These are phyloP conservation scores for Camptophora hylomeconis DNA, from an alignment of 2,329 filamentous ascomycete genomes.

Conservation along the genomic window DNA sequence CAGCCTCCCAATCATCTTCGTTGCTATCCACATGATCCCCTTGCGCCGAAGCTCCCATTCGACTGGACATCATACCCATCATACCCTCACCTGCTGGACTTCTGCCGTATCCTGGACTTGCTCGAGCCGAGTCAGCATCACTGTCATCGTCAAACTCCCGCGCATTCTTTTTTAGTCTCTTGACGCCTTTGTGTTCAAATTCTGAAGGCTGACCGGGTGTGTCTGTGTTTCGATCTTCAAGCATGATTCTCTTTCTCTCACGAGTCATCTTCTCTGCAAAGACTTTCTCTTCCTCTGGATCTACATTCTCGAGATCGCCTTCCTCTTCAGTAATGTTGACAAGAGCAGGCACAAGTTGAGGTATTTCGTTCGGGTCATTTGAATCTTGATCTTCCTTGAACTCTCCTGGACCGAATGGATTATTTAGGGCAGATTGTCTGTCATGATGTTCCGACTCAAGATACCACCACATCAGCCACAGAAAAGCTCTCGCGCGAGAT, in stretches of 20 bases:
- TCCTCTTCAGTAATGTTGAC: slow-evolving; percentile 36
- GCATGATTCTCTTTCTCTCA: slow-evolving; percentile 31
- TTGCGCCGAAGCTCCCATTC: slow-evolving; percentile 5
- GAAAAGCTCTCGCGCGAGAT: slow-evolving; percentile 74
- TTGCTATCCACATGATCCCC: slow-evolving; percentile 17
- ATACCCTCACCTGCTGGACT: slow-evolving; percentile 13
- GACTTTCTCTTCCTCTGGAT: slow-evolving; percentile 34
- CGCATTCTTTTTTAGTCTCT: slow-evolving; percentile 31
- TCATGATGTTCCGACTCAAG: slow-evolving; percentile 82
- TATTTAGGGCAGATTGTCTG: slow-evolving; percentile 71
- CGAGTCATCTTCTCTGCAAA: slow-evolving; percentile 36
- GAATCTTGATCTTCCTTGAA: slow-evolving; percentile 15
- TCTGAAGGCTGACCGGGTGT: slow-evolving; percentile 20
- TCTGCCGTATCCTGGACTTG: slow-evolving; percentile 13
- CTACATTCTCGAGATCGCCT: slow-evolving; percentile 37
- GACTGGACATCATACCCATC: too few relatives aligned
- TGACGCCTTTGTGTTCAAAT: slow-evolving; percentile 28
- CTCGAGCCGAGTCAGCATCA: slow-evolving; percentile 15
- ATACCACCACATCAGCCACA: slow-evolving; percentile 99
- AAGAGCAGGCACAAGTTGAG: slow-evolving; percentile 34
- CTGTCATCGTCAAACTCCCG: slow-evolving; percentile 12
- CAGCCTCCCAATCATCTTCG: slow-evolving; percentile 29
- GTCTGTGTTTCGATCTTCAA: slow-evolving; percentile 22
- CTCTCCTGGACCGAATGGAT: slow-evolving; percentile 62
- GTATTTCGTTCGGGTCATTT: slow-evolving; percentile 28